These are phyloP conservation scores for Suhomyces sp. DNA, from an alignment of 805 yeast genomes.

Conservation along the genomic window DNA sequence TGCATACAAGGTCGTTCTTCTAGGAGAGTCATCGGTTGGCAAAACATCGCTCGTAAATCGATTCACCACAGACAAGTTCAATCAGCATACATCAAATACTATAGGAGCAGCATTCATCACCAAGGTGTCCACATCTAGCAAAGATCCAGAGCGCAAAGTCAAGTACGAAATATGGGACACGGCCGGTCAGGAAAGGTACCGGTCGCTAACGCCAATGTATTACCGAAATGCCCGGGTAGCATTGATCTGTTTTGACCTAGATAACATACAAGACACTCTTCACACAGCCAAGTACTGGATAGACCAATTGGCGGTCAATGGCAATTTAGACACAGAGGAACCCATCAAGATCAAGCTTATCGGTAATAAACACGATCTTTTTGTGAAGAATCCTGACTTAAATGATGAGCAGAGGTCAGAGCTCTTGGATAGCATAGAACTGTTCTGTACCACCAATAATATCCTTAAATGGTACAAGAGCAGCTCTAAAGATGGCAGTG, in stretches of 20 bases:
- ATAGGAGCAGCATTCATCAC: constrained; percentile 99
- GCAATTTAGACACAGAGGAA: constrained; percentile 19
- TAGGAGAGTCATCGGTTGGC: constrained; percentile 61
- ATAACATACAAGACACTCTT: constrained; percentile 47
- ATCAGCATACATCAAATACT: constrained; percentile 80
- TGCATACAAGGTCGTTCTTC: constrained; percentile 39
- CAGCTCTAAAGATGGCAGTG: constrained; percentile 72
- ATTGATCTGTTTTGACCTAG: constrained; percentile 81
- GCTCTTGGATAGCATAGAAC: constrained; percentile 12
- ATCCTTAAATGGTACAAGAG: constrained; percentile 34
- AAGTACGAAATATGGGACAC: constrained; percentile 88
- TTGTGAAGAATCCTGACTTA: constrained; percentile 16
- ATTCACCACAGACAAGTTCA: constrained; percentile 70
- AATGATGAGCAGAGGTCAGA: constrained; percentile 15
- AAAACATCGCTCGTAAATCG: constrained; percentile 78
- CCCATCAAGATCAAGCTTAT: constrained; percentile 49
- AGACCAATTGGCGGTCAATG: constrained; percentile 56
- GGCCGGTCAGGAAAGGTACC: constrained; percentile 75
- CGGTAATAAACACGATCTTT: constrained; percentile 81
- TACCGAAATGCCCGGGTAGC: constrained; percentile 54
- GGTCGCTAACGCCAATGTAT: constrained; percentile 46
- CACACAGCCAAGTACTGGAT: constrained; percentile 85
- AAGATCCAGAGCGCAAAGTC: constrained; percentile 35
- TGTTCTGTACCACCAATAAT: constrained; percentile 18
- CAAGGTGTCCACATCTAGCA: constrained; percentile 46